These are phyloP conservation scores for Acer campestre DNA, from an alignment of 345 rosid species.

Conservation along the genomic window DNA sequence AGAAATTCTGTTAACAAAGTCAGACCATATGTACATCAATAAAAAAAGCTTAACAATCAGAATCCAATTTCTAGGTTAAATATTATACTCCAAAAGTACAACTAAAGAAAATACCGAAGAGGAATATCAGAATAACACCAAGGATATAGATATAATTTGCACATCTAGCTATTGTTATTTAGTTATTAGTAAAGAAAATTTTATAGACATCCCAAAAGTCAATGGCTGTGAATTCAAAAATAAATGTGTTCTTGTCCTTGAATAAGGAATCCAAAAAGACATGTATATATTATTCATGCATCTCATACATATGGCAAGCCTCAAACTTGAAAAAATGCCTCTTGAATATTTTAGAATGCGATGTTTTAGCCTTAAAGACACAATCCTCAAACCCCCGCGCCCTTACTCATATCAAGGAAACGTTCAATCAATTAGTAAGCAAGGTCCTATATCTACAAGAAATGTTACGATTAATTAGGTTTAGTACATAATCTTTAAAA, in stretches of 20 bases:
- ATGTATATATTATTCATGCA: background rate
- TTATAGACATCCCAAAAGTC: background rate
- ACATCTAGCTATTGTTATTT: background rate
- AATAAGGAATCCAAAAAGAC: background rate
- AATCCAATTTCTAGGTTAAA: background rate
- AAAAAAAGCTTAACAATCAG: background rate
- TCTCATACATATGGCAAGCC: background rate
- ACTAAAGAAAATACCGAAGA: background rate
- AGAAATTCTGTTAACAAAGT: constrained; percentile 13
- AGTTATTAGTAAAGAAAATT: background rate
- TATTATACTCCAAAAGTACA: background rate
- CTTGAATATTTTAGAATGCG: too few species aligned
- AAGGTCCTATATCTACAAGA: background rate
- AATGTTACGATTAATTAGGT: too few species aligned
- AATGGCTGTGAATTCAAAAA: background rate
- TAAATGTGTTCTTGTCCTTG: background rate
- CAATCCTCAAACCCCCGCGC: background rate
- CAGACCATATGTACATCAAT: background rate
- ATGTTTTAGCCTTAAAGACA: background rate
- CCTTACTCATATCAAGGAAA: background rate
- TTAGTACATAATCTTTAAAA: background rate
- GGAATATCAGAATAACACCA: background rate
- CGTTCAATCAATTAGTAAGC: background rate
- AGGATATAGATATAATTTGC: background rate
- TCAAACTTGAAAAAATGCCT: background rate